A percentile compares a stretch with the other conserved stretches of the same genome.
Conservation (phyloP, 306 rosid genomes). For the Spatholobus suberectus region DNA sequence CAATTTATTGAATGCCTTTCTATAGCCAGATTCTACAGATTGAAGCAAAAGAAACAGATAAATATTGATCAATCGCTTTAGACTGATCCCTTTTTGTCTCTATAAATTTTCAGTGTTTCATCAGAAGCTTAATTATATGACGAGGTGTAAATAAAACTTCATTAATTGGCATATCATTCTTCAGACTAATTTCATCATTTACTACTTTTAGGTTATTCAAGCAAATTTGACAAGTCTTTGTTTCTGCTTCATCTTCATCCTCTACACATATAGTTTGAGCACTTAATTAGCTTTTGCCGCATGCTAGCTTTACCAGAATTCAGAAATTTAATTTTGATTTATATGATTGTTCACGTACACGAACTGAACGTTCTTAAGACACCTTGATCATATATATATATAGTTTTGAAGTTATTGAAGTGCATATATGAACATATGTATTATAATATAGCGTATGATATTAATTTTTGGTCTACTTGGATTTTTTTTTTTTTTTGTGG, state of each 20-base stretch:
- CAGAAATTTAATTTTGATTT: neutral
- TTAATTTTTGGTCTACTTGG: too few species aligned
- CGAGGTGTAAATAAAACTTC: neutral
- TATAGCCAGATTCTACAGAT: neutral
- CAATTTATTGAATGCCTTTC: neutral
- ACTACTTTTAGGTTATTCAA: neutral
- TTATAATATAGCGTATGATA: neutral
- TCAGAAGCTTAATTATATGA: neutral
- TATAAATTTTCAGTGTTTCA: neutral
- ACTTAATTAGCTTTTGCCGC: neutral
- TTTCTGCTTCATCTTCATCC: neutral
- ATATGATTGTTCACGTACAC: neutral
- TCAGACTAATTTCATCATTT: conserved; percentile 45
- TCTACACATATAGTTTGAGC: neutral
- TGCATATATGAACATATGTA: neutral
- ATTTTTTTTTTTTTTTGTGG: neutral
- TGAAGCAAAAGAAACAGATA: neutral
- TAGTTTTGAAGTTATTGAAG: neutral
- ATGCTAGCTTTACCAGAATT: neutral
- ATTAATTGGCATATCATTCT: neutral
- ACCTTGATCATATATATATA: neutral
- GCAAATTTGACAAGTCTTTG: neutral
- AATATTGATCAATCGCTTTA: conserved; percentile 31
- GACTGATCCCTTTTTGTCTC: conserved; percentile 11
- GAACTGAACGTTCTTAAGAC: neutral